Evolutionary conservation across 176 grass and related monocot species (phyloP).

Genomic region (Aegilops umbellulata): DNA sequence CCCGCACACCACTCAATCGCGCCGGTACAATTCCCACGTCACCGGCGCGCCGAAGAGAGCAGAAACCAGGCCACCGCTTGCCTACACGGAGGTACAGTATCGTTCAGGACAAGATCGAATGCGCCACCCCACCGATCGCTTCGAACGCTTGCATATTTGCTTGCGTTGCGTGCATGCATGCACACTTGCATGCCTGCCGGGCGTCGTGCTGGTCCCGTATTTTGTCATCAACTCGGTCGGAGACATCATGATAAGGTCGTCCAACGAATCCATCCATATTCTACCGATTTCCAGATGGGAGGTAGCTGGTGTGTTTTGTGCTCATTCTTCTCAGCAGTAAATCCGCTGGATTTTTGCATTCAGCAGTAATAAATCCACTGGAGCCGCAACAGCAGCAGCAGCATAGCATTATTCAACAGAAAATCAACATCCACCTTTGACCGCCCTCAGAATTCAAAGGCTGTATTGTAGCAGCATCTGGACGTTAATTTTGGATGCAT

Average conservation of each 20-base stretch:
- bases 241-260: slow-evolving; percentile 6
- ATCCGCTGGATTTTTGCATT: neutral
- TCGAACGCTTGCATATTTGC: neutral
- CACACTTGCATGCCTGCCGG: neutral
- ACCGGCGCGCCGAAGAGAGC: too few relatives aligned
- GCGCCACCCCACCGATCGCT: neutral
- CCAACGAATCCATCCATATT: neutral
- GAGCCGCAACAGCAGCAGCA: neutral
- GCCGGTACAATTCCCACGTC: too few relatives aligned
- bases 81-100: neutral
- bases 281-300: too few relatives aligned
- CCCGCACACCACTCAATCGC: too few relatives aligned
- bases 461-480: neutral
- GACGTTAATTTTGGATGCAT: neutral
- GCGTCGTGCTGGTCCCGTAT: slow-evolving; percentile 19
- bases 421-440: slow-evolving; percentile 10
- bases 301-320: too few relatives aligned
- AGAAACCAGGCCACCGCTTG: neutral
- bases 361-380: neutral
- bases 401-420: neutral
- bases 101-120: neutral
- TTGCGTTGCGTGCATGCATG: neutral
- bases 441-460: neutral
- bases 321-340: neutral
- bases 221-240: slow-evolving; percentile 17